phyloP scores from a whole-genome alignment of 768 basidiomycete species.

The Leccinellum rugosiceps region DNA sequence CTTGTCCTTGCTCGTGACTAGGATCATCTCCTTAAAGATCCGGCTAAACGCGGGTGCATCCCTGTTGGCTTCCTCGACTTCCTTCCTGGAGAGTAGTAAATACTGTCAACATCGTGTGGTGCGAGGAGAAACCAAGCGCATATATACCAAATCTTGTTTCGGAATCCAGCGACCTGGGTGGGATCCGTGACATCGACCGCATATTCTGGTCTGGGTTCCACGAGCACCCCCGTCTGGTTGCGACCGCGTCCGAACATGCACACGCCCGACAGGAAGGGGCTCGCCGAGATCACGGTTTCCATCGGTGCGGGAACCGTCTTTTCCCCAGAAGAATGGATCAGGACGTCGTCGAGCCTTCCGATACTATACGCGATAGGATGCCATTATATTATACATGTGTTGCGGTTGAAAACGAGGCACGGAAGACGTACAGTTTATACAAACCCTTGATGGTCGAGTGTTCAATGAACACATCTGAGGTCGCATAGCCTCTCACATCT shows the following conservation, averaged over 20 bases:
- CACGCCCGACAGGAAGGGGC: slow-evolving; percentile 26
- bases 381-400: neutral
- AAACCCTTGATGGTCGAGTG: slow-evolving; percentile 42
- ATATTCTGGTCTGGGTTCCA: slow-evolving; percentile 32
- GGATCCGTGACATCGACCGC: slow-evolving; percentile 31
- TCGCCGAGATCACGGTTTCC: slow-evolving; percentile 27
- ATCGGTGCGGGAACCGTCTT: slow-evolving; percentile 34
- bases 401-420: neutral
- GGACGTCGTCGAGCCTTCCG: slow-evolving; percentile 37
- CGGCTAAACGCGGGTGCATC: slow-evolving; percentile 39
- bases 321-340: slow-evolving; percentile 32
- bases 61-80: slow-evolving; percentile 42
- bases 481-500: slow-evolving; percentile 41
- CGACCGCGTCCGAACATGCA: slow-evolving; percentile 41
- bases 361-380: slow-evolving; percentile 23
- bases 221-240: slow-evolving; percentile 26
- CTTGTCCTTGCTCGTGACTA: slow-evolving; percentile 39
- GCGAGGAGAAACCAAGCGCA: neutral
- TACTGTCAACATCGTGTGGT: neutral
- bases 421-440: slow-evolving; percentile 40
- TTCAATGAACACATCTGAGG: slow-evolving; percentile 40
- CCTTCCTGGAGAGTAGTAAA: slow-evolving; percentile 22
- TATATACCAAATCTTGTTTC: slow-evolving; percentile 39
- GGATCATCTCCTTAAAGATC: slow-evolving; percentile 53
- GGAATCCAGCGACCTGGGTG: slow-evolving; percentile 28